These are phyloP conservation scores for Capronia americana DNA, from an alignment of 2,329 filamentous ascomycete genomes.

Conservation along the genomic window DNA sequence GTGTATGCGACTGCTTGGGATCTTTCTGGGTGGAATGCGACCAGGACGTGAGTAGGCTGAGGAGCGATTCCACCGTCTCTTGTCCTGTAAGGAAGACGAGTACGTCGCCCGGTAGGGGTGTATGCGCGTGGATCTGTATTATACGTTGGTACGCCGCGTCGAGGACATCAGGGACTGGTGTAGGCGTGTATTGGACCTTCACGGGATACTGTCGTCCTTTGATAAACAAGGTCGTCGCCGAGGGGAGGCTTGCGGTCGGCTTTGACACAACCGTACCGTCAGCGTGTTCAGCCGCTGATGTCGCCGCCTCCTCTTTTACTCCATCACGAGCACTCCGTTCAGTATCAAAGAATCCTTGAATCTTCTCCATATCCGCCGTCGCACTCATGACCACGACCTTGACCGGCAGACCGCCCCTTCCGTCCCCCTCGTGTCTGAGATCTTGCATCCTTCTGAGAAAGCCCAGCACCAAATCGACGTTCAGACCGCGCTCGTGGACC, in stretches of 20 bases:
- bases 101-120: slow-evolving; percentile 92
- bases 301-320: not conserved
- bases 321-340: slow-evolving; percentile 3
- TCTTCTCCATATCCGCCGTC: slow-evolving; percentile 83
- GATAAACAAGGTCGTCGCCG: slow-evolving; percentile 66
- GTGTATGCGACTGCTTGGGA: slow-evolving; percentile 66
- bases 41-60: slow-evolving; percentile 81
- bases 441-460: slow-evolving; percentile 81
- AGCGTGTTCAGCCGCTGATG: no score
- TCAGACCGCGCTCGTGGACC: slow-evolving; percentile 93
- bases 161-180: slow-evolving; percentile 79
- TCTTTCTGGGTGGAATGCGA: slow-evolving; percentile 67
- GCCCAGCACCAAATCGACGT: slow-evolving; percentile 88
- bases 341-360: slow-evolving; percentile 73
- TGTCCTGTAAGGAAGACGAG: slow-evolving; percentile 91
- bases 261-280: slow-evolving; percentile 15
- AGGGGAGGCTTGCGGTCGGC: not conserved
- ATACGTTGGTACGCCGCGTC: slow-evolving; percentile 81
- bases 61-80: slow-evolving; percentile 85
- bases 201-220: slow-evolving; percentile 89
- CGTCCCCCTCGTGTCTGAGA: slow-evolving; percentile 41
- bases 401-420: slow-evolving; percentile 73
- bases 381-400: slow-evolving; percentile 98
- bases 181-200: slow-evolving; percentile 73
- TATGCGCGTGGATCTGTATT: slow-evolving; percentile 83